Base-by-base conservation (phyloP, 169 alveolate species). In the Eimeria tenella region DNA sequence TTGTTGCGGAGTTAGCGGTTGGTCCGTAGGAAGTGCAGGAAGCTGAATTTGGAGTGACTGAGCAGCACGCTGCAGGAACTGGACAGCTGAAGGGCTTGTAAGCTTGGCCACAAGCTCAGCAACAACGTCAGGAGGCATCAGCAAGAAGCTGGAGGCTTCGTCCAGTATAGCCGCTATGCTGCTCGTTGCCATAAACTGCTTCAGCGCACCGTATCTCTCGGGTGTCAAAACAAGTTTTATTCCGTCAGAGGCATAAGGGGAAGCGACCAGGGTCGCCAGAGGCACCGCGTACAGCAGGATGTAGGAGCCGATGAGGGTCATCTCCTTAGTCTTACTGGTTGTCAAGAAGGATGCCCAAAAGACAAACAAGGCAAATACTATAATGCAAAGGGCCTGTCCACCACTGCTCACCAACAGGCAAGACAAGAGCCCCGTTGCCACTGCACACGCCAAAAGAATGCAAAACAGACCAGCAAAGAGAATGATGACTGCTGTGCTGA, bases 261-360 rank as follows among this genome's bases (percentile, higher is more conserved):
- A 62, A 4, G 94, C 94, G 68, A 90, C 60, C 23, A 90, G 89
- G 9, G 94, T 49, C n/a, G 94, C 94, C 42, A 90, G 63, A 17
- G 94, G 94, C 55, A 77, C 60, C 15, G 86, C 94, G 65, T 90
- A 90, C 90, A 75, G n/a, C 82, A 90, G 49, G 17, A 90, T 90
- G 71, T 90, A 90, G 19, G 94, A 90, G 56, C 94, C 94, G 53
- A 90, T 90, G 73, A 90, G 73, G 58, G 94, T 90, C 94, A 90
- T 90, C 49, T 90, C 94, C 89, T 90, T 90, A 4, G 86, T 58
- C 70, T 90, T 90, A 3, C 90, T 71, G 19, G 81, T 71, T 4
- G 86, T 75, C 55, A 90, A 52, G 58, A 79, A 79, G 17, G 86
- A 81, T 11, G 90, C 71, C 94, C 90, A 74, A 6, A 52, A 23